Evolutionary conservation across 805 yeast species (phyloP).

Genomic region (Metschnikowia dekortorum): DNA sequence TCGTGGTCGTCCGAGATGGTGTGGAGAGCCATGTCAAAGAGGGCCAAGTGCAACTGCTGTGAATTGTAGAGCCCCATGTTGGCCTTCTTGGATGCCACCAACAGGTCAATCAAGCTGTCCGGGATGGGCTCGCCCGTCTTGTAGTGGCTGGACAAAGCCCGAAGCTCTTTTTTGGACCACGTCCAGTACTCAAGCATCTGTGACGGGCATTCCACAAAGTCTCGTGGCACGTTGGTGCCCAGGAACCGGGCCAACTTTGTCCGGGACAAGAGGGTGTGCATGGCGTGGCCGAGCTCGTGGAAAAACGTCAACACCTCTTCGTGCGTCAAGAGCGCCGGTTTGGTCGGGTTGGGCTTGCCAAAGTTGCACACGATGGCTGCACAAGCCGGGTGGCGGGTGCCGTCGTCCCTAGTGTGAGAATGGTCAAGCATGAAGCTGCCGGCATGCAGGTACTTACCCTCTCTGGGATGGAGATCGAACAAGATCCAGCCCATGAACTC

Average conservation of each 20-base stretch:
- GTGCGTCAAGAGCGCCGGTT: constrained; percentile 74
- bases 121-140: constrained; percentile 53
- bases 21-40: constrained; percentile 73
- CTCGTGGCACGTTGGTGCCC: constrained; percentile 77
- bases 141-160: constrained; percentile 62
- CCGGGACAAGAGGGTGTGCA: constrained; percentile 69
- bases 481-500: constrained; percentile 72
- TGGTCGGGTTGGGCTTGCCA: constrained; percentile 63
- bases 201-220: constrained; percentile 89
- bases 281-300: constrained; percentile 89
- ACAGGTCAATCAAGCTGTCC: constrained; percentile 26
- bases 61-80: constrained; percentile 68
- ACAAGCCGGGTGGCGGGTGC: constrained; percentile 54
- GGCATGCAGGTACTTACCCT: constrained; percentile 85
- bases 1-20: constrained; percentile 40
- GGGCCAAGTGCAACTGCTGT: constrained; percentile 75
- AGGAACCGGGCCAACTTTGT: constrained; percentile 64
- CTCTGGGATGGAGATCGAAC: constrained; percentile 80
- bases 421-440: constrained; percentile 72
- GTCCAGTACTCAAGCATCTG: constrained; percentile 89
- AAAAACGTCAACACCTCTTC: constrained; percentile 77
- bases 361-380: constrained; percentile 83
- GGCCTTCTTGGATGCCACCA: constrained; percentile 36
- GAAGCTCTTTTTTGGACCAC: constrained; percentile 65
- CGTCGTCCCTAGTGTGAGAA: constrained; percentile 49